phyloP scores from a whole-genome alignment of 2,329 filamentous ascomycete genomes.

The Cadophora luteo-olivacea region DNA sequence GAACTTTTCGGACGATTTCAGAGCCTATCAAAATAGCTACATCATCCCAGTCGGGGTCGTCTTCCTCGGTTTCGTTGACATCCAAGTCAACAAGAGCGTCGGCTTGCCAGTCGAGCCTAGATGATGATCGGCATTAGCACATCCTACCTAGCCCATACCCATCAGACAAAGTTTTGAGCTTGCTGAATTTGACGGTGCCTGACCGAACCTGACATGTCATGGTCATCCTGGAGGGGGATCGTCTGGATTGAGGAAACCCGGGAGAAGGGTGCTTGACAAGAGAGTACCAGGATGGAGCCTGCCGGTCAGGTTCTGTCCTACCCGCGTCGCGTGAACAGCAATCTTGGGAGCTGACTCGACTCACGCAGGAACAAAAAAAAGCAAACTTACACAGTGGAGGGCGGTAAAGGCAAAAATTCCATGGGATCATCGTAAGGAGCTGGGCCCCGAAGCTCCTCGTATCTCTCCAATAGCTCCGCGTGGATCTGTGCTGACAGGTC shows the following conservation, averaged over 20 bases:
- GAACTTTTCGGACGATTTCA: constrained; percentile 82
- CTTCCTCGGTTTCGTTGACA: constrained; percentile 71
- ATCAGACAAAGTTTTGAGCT: not conserved
- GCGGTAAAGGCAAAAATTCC: constrained; percentile 75
- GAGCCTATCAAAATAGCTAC: constrained; percentile 85
- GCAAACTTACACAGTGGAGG: constrained; percentile 59
- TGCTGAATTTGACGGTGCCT: constrained; percentile 10
- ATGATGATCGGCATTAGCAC: constrained; percentile 6
- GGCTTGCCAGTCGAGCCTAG: constrained; percentile 75
- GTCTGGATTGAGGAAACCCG: not conserved
- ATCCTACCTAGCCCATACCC: not conserved
- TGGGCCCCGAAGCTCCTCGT: constrained; percentile 71
- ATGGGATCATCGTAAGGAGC: constrained; percentile 76
- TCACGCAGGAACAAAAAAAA: not conserved
- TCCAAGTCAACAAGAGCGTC: constrained; percentile 85
- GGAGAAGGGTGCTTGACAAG: not conserved
- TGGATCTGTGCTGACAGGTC: constrained; percentile 89
- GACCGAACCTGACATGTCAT: constrained; percentile 3
- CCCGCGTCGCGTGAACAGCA: not conserved
- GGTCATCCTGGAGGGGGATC: not conserved
- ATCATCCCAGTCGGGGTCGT: constrained; percentile 96
- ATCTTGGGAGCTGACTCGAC: not conserved
- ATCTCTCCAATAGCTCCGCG: constrained; percentile 74
- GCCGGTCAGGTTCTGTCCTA: not conserved
- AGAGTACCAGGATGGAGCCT: not conserved